Conservation (phyloP, 2,329 filamentous ascomycete species). For the Colletotrichum musicola region DNA sequence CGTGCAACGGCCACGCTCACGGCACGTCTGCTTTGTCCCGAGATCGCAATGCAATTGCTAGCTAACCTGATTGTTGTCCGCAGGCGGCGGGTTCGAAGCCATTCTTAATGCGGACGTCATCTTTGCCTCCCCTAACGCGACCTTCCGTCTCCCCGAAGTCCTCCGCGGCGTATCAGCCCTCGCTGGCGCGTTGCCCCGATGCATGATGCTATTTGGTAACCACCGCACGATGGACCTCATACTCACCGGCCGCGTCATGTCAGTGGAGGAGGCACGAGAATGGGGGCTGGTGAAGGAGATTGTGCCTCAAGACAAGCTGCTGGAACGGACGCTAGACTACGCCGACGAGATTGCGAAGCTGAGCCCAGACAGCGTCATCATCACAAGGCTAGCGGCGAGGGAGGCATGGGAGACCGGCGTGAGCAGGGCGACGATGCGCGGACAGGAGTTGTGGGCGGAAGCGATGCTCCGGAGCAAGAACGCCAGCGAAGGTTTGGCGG, state of each 20-base stretch:
- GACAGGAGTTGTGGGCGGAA: slow-evolving; percentile 48
- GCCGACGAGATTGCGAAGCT: slow-evolving; percentile 47
- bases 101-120: slow-evolving; percentile 66
- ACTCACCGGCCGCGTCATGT: slow-evolving; percentile 45
- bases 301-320: slow-evolving; percentile 46
- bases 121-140: slow-evolving; percentile 64
- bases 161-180: slow-evolving; percentile 69
- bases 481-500: slow-evolving; percentile 45
- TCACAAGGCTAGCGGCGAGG: slow-evolving; percentile 47
- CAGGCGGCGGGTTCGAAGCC: slow-evolving; percentile 50
- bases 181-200: slow-evolving; percentile 68
- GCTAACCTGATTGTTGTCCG: too few species aligned
- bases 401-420: slow-evolving; percentile 52
- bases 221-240: slow-evolving; percentile 50
- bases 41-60: slow-evolving; percentile 22
- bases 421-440: slow-evolving; percentile 50
- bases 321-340: slow-evolving; percentile 47
- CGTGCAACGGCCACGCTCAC: slow-evolving; percentile 49
- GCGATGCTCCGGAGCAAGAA: slow-evolving; percentile 48
- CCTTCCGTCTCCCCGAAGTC: slow-evolving; percentile 69
- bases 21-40: slow-evolving; percentile 42
- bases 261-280: slow-evolving; percentile 46
- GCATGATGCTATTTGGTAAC: slow-evolving; percentile 49
- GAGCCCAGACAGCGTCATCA: slow-evolving; percentile 51
- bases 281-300: slow-evolving; percentile 50